A percentile compares a stretch with the other conserved stretches of the same genome.
Evolutionary conservation across 148 eudicot species (phyloP).

Genomic region (Amaranthus palmeri): DNA sequence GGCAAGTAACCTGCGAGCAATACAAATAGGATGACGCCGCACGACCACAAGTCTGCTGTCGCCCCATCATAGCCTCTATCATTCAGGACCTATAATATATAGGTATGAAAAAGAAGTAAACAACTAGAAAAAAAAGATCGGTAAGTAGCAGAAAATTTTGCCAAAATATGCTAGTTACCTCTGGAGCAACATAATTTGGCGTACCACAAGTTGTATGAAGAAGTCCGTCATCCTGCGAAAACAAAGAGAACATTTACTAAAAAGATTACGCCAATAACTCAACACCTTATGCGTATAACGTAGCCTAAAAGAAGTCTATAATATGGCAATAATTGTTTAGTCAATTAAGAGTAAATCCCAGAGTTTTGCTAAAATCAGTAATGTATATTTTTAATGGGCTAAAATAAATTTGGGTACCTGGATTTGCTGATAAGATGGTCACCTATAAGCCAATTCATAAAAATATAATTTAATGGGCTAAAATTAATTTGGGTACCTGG

Average conservation of each 20-base stretch:
- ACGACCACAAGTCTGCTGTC: conserved; percentile 97
- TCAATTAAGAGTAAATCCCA: not conserved
- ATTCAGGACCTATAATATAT: conserved; percentile 57
- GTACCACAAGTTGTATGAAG: conserved; percentile 99
- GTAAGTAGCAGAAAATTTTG: not conserved
- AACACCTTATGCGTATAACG: not conserved
- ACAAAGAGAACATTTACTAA: not conserved
- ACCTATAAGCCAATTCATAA: not conserved
- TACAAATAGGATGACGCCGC: conserved; percentile 96
- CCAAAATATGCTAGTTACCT: conserved; percentile 38
- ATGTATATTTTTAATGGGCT: not conserved
- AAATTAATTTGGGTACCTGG: conserved; percentile 44
- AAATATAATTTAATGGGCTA: not conserved
- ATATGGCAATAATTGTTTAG: not conserved
- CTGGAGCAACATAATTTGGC: conserved; percentile 98
- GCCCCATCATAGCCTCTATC: conserved; percentile 95
- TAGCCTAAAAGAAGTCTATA: not conserved
- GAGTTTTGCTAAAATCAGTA: not conserved
- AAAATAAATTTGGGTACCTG: too few relatives aligned
- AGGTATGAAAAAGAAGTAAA: not conserved
- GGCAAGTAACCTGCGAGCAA: conserved; percentile 99
- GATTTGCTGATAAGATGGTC: not conserved
- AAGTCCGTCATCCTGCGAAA: conserved; percentile 82
- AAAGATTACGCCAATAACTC: not conserved
- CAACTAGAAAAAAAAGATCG: not conserved